Conservation (phyloP, 305 asterid genomes). For the Salvia sclarea region DNA sequence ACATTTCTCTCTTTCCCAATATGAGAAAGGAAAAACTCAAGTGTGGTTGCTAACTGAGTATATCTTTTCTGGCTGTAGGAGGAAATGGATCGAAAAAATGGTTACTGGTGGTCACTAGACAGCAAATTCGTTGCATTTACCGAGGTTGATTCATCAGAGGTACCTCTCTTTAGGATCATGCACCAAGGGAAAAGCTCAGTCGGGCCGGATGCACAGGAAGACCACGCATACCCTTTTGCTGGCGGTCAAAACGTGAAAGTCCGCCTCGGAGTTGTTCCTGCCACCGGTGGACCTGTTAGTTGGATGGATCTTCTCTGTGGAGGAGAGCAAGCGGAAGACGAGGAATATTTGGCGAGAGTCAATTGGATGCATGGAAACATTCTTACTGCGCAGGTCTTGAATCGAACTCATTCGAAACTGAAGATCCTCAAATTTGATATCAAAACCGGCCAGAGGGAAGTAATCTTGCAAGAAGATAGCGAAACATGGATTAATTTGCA, state of each 20-base stretch:
- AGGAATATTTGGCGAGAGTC: constrained; percentile 87
- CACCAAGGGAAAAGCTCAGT: constrained; percentile 81
- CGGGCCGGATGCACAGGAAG: constrained; percentile 86
- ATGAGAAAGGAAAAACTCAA: constrained; percentile 9
- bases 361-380: constrained; percentile 83
- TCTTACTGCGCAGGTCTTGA: constrained; percentile 83
- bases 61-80: constrained; percentile 53
- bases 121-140: constrained; percentile 85
- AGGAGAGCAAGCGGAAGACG: constrained; percentile 39
- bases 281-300: constrained; percentile 60
- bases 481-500: constrained; percentile 90
- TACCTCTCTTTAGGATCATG: constrained; percentile 88
- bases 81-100: constrained; percentile 93
- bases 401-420: constrained; percentile 68
- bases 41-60: constrained; percentile 27
- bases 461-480: constrained; percentile 70
- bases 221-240: constrained; percentile 90
- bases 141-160: constrained; percentile 70
- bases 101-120: constrained; percentile 97
- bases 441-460: constrained; percentile 66
- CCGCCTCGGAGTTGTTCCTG: constrained; percentile 71
- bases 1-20: constrained; percentile 4
- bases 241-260: constrained; percentile 83
- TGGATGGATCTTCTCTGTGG: constrained; percentile 96
- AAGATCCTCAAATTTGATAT: constrained; percentile 76